Evolutionary conservation across 2,329 filamentous ascomycete genomes (phyloP).

Genomic region (Verticillium dahliae): DNA sequence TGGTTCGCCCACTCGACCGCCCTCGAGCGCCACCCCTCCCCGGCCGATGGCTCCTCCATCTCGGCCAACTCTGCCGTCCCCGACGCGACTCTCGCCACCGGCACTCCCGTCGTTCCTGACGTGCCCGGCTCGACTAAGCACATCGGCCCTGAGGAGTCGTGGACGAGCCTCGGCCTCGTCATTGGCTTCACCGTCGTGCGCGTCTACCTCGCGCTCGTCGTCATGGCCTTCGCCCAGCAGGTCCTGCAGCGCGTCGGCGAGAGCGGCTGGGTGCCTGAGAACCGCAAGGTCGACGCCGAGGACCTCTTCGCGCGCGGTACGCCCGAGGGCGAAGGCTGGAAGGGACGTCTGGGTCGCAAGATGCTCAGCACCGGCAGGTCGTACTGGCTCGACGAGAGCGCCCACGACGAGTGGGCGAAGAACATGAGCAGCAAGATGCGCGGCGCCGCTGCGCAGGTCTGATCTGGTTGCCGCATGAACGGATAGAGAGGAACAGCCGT

Average conservation of each 20-base stretch:
- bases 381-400: conserved; percentile 75
- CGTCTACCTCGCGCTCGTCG: conserved; percentile 76
- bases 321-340: conserved; percentile 73
- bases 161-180: conserved; percentile 72
- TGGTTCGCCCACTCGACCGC: conserved; percentile 71
- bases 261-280: conserved; percentile 7
- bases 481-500: too few species aligned
- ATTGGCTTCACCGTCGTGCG: conserved; percentile 66
- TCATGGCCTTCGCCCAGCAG: conserved; percentile 75
- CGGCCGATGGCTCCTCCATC: conserved; percentile 10
- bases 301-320: conserved; percentile 59
- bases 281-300: background rate
- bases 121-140: conserved; percentile 11
- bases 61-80: conserved; percentile 8
- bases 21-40: conserved; percentile 12
- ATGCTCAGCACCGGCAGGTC: conserved; percentile 68
- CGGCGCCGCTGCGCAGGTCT: conserved; percentile 1
- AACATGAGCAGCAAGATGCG: conserved; percentile 40
- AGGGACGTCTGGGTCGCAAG: conserved; percentile 67
- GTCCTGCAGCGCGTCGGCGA: conserved; percentile 53
- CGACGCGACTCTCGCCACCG: conserved; percentile 7
- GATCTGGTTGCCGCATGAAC: background rate
- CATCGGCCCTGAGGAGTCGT: conserved; percentile 48
- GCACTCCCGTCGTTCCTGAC: conserved; percentile 10
- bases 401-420: conserved; percentile 63